Evolutionary conservation across 164 flowering plant species (phyloP), one percentile per base, ranked within the genome.

Genomic region (Magnolia officinalis): DNA sequence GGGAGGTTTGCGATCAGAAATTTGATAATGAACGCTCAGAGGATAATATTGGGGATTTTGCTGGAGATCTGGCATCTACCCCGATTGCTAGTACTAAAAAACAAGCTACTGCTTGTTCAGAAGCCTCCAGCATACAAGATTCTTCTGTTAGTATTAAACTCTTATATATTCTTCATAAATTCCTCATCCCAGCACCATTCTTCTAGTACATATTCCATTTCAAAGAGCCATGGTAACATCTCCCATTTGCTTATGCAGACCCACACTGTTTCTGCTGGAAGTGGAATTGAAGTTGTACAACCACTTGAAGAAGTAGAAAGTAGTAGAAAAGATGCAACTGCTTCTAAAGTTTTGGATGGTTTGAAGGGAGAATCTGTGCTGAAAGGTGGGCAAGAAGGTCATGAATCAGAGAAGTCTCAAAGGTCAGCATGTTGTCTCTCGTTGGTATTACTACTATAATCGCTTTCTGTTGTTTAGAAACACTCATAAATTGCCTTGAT

Each of bases 181-280:
- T 55, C 61, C 61, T 55, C 18, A 55, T 10, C 18, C 3, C 2
- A 16, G 16, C 13, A 55, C 61, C 61, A 55, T 55, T 8, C 61
- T 55, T 55, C 2, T 55, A 2, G 2, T 55, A 37, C 45, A 16
- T 10, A 55, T 55, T 55, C 13, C 61, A 10, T 55, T 55, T 37
- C 45, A 37, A 37, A 55, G 61, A 55, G 18, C 16, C 18, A 10
- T 55, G 61, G 58, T 70, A 8, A 9, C 72, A 50, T 45, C 55
- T 74, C 24, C n/a, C 14, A n/a, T 49, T 65, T 50, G n/a, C 14
- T 50, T 74, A 52, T 81, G 73, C 74, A 79, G 81, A 78, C 19
- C 51, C 45, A 51, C 66, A 72, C 77, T 49, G 76, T 66, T 67
- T 37, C 69, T 63, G 52, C 50, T 74, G 71, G 29, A 67, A 52